These are phyloP conservation scores for Mycena metata DNA, from an alignment of 768 basidiomycete genomes.

Conservation along the genomic window DNA sequence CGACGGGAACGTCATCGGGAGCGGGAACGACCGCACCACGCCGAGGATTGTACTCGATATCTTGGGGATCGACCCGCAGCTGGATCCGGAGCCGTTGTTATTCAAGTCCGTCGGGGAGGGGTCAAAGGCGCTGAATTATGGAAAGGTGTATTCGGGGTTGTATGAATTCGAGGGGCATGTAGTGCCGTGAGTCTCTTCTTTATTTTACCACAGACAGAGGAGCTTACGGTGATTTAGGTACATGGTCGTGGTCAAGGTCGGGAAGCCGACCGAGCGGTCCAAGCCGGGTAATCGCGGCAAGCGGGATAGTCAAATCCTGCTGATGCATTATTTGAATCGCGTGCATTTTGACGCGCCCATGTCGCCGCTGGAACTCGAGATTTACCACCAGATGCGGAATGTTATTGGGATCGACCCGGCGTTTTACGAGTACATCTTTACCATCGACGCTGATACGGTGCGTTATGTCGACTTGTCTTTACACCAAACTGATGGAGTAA, in stretches of 20 bases:
- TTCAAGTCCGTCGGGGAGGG: conserved; percentile 96
- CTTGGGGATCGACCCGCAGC: conserved; percentile 88
- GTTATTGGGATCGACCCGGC: conserved; percentile 97
- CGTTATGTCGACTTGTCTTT: conserved; percentile 40
- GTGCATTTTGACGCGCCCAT: conserved; percentile 96
- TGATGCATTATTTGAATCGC: conserved; percentile 92
- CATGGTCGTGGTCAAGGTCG: conserved; percentile 93
- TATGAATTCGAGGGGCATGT: conserved; percentile 97
- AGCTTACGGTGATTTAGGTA: conserved; percentile 63
- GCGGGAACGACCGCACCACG: conserved; percentile 93
- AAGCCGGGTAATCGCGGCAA: conserved; percentile 96
- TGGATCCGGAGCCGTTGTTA: conserved; percentile 91
- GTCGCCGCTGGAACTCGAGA: conserved; percentile 93
- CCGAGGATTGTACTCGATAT: conserved; percentile 95
- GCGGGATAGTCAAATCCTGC: conserved; percentile 91
- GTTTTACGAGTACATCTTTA: conserved; percentile 98
- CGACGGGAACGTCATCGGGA: conserved; percentile 96
- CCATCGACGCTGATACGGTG: conserved; percentile 95
- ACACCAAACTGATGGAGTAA: neutral
- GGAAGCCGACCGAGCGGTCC: conserved; percentile 92
- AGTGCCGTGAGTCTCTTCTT: conserved; percentile 78
- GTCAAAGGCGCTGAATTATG: conserved; percentile 90
- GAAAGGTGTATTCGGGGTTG: conserved; percentile 94
- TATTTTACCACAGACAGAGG: neutral
- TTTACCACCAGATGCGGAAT: conserved; percentile 98